Percentiles rank a stretch among this genome's conserved stretches.
Evolutionary conservation across 2,329 filamentous ascomycete genomes (phyloP).

Genomic region (Moelleriella libera): DNA sequence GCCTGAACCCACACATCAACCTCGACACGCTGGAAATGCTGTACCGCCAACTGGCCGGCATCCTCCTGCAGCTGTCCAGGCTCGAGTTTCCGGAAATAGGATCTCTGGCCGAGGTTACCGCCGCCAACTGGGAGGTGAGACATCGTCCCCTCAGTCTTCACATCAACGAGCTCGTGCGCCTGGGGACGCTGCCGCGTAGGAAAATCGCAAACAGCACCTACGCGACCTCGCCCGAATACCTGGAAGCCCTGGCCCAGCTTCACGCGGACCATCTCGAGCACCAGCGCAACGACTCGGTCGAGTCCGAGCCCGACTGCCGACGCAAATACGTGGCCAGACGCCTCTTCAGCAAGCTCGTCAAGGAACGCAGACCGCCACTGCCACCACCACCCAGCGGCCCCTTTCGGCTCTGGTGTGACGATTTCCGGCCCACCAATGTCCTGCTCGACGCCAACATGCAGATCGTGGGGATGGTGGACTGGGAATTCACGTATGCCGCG

Average conservation of each 20-base stretch:
- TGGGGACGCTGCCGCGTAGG: neutral
- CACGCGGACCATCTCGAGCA: slow-evolving; percentile 2
- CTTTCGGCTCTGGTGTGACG: slow-evolving; percentile 14
- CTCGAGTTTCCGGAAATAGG: neutral
- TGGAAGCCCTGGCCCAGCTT: neutral
- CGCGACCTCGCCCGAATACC: neutral
- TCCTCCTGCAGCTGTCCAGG: slow-evolving; percentile 2
- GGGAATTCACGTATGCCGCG: slow-evolving; percentile 23
- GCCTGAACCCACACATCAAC: neutral
- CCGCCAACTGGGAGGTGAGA: slow-evolving; percentile 9
- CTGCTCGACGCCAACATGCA: slow-evolving; percentile 12
- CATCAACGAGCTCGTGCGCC: slow-evolving; percentile 1
- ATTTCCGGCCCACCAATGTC: slow-evolving; percentile 15
- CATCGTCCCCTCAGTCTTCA: slow-evolving; percentile 7
- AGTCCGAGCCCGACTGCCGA: slow-evolving; percentile 13
- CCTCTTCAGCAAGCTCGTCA: slow-evolving; percentile 10
- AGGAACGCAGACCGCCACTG: slow-evolving; percentile 12
- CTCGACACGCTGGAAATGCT: neutral
- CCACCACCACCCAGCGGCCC: slow-evolving; percentile 5
- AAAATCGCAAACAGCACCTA: neutral
- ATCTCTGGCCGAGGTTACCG: neutral
- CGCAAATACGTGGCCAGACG: slow-evolving; percentile 17
- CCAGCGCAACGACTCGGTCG: slow-evolving; percentile 22
- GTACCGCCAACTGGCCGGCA: slow-evolving; percentile 1
- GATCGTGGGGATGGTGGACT: slow-evolving; percentile 22